These are phyloP conservation scores for Tetracentron sinense DNA, from an alignment of 164 flowering plant genomes.

Conservation along the genomic window DNA sequence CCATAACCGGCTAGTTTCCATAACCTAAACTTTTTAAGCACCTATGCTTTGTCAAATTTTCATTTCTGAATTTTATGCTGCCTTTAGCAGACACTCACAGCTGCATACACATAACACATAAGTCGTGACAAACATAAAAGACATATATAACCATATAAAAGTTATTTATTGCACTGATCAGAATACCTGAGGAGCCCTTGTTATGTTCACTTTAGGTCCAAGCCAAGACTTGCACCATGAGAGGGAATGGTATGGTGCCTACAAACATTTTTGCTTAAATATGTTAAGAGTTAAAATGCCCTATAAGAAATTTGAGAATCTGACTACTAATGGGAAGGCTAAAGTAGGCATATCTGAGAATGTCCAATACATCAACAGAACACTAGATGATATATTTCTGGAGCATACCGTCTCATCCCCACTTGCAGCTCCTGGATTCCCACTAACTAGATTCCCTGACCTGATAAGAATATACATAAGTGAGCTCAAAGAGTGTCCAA, in stretches of 20 bases:
- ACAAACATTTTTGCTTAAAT: conserved; percentile 13
- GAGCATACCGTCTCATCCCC: conserved; percentile 93
- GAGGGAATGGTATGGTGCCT: conserved; percentile 95
- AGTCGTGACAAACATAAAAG: too few relatives aligned
- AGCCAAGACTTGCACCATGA: conserved; percentile 99
- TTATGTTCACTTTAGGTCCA: conserved; percentile 86
- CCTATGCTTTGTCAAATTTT: too few relatives aligned
- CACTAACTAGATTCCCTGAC: conserved; percentile 82
- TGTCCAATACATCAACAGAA: background rate
- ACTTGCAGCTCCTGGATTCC: conserved; percentile 79
- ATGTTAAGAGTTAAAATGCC: conserved; percentile 2
- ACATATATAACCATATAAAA: background rate
- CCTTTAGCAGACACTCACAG: too few relatives aligned
- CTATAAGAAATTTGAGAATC: background rate
- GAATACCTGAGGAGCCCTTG: conserved; percentile 96
- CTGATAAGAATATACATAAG: conserved; percentile 26
- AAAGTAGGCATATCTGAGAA: background rate
- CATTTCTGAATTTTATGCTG: too few relatives aligned
- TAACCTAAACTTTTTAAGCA: too few relatives aligned
- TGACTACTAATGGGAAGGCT: background rate
- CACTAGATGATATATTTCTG: background rate
- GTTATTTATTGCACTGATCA: background rate
- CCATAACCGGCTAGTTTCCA: too few relatives aligned
- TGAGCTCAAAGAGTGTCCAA: conserved; percentile 1
- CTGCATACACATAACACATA: too few relatives aligned